phyloP scores from a whole-genome alignment of 495 filamentous ascomycete genomes.

The Lichina pygmaea region DNA sequence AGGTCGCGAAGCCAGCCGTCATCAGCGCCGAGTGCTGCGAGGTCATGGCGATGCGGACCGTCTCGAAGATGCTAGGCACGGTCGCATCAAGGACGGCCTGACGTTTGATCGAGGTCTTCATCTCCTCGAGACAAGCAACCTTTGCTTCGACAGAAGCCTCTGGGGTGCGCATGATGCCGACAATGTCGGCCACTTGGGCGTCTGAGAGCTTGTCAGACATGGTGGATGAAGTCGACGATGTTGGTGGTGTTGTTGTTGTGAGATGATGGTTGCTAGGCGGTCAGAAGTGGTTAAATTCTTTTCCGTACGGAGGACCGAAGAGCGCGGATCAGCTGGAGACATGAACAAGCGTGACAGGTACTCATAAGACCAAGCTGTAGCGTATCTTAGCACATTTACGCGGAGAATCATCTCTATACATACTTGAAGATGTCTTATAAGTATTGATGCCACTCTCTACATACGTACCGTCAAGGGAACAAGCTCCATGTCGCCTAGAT shows the following conservation, averaged over 20 bases:
- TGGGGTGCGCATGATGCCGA: slow-evolving; percentile 33
- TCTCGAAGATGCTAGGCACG: slow-evolving; percentile 45
- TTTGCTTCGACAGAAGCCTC: slow-evolving; percentile 45
- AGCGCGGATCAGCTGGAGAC: too few species aligned
- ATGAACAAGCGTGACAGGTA: too few species aligned
- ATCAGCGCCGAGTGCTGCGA: slow-evolving; percentile 44
- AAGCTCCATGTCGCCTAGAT: too few species aligned
- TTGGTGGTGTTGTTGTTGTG: slow-evolving; percentile 1
- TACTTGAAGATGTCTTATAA: too few species aligned
- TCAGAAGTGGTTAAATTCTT: too few species aligned
- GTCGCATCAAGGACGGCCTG: slow-evolving; percentile 55
- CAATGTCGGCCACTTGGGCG: slow-evolving; percentile 34
- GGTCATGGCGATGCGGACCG: slow-evolving; percentile 34
- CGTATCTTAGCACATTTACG: too few species aligned
- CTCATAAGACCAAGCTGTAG: too few species aligned
- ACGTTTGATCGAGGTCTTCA: slow-evolving; percentile 77
- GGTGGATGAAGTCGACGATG: slow-evolving; percentile 1
- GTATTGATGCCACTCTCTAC: too few species aligned
- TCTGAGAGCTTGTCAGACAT: slow-evolving; percentile 20
- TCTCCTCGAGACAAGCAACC: slow-evolving; percentile 20
- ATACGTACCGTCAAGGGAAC: too few species aligned
- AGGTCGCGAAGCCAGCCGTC: slow-evolving; percentile 42
- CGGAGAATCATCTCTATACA: too few species aligned
- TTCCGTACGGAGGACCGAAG: too few species aligned
- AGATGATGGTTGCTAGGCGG: not conserved